Percentiles rank a stretch among this genome's conserved stretches.
Evolutionary conservation across 495 filamentous ascomycete species (phyloP).

Genomic region (Neurospora cerealis): DNA sequence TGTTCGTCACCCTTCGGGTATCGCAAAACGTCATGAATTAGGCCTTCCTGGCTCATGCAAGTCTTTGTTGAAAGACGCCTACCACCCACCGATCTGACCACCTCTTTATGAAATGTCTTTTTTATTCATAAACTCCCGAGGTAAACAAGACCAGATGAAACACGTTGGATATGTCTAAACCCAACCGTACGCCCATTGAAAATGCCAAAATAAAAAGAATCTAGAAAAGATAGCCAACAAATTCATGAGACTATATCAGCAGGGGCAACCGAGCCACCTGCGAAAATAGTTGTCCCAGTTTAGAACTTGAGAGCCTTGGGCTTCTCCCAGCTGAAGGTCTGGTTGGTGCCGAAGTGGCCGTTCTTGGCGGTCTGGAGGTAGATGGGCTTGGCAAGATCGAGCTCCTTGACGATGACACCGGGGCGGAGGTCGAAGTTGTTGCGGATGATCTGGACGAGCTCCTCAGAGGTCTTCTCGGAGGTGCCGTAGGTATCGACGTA

Average conservation of each 20-base stretch:
- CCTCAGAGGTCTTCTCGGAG: conserved; percentile 58
- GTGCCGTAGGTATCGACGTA: conserved; percentile 84
- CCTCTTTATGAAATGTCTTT: conserved; percentile 15
- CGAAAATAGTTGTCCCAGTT: conserved; percentile 22
- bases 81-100: conserved; percentile 9
- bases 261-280: conserved; percentile 30
- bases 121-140: conserved; percentile 17
- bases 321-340: conserved; percentile 95
- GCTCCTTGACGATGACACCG: conserved; percentile 96
- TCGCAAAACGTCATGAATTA: conserved; percentile 23
- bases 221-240: conserved; percentile 11
- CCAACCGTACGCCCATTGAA: conserved; percentile 27
- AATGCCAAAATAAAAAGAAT: conserved; percentile 12
- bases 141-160: conserved; percentile 17
- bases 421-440: conserved; percentile 95
- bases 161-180: conserved; percentile 21
- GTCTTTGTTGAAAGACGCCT: conserved; percentile 37
- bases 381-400: conserved; percentile 89
- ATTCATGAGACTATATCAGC: conserved; percentile 19
- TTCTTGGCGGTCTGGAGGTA: conserved; percentile 99
- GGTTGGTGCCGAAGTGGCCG: conserved; percentile 96
- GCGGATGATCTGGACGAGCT: conserved; percentile 86
- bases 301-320: conserved; percentile 90
- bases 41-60: conserved; percentile 25
- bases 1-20: conserved; percentile 26